Conservation (phyloP, 176 grass and related monocot genomes). For the Phyllostachys edulis region DNA sequence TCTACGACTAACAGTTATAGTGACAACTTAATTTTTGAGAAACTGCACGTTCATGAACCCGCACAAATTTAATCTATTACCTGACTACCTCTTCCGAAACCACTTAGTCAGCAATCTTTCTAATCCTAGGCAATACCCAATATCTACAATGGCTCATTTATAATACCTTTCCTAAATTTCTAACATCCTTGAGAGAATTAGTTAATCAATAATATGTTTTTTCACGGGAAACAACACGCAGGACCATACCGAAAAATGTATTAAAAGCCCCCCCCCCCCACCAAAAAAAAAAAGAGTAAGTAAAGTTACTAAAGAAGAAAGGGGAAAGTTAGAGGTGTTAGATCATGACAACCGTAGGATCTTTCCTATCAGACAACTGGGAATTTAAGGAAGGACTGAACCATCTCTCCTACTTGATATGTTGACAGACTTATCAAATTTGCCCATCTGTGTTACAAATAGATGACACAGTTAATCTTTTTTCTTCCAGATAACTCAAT, state of each 20-base stretch:
- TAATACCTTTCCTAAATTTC: not conserved
- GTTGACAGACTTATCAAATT: not conserved
- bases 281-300: too few species aligned
- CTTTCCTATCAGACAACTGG: not conserved
- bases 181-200: not conserved
- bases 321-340: not conserved
- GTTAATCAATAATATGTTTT: not conserved
- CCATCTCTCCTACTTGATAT: constrained; percentile 9
- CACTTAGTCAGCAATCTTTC: not conserved
- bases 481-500: constrained; percentile 56
- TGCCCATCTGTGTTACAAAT: not conserved
- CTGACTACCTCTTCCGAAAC: not conserved
- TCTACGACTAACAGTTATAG: not conserved
- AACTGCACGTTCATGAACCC: not conserved
- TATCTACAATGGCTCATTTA: not conserved
- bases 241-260: too few species aligned
- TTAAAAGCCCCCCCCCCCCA: too few species aligned
- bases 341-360: not conserved
- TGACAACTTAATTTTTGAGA: not conserved
- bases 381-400: not conserved
- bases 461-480: constrained; percentile 3
- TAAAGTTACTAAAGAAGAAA: not conserved
- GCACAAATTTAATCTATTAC: not conserved
- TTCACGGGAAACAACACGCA: too few species aligned
- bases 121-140: not conserved